Base-by-base conservation (phyloP, 2,329 filamentous ascomycete genomes). In the Aspergillus fijiensis region DNA sequence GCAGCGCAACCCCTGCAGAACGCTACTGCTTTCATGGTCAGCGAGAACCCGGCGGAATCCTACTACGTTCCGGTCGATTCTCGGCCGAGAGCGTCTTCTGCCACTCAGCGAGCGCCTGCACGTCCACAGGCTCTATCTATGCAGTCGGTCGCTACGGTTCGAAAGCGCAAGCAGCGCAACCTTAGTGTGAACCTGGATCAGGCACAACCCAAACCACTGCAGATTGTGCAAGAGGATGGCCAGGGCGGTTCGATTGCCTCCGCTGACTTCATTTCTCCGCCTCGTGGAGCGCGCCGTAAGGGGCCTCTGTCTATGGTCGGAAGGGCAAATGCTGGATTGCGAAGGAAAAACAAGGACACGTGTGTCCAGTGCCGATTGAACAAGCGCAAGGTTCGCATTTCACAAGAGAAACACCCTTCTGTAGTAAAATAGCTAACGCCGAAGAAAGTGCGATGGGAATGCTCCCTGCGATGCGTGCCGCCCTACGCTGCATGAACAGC, bases 181-280 rank as follows among this genome's bases (percentile, higher is more conserved):
- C 60, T 68, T 0, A 67, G 63, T 5, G 60, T 69, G 21, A 69
- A 66, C 25, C 49, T 74, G 12, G 73, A 76, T 9, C 69, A 74
- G 31, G 65, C 63, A 14, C 63, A 63, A 53, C 59, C 70, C 4
- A 72, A 72, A 57, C 73, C 75, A 21, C 61, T 79, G 58, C 76
- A 78, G 59, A 79, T 79, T 61, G 76, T 79, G 29, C 76, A 78
- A 51, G 76, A 79, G 63, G 76, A 79, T 67, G 76, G 76, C 5
- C 70, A 76, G 60, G 76, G 76, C 19, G 76, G 76, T 5, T 75
- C 76, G 3, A 74, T 77, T 61, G 73, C 76, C 2, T 78, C 76
- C 12, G 74, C 75, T 14, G 74, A 77, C 50, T 76, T 77, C 58
- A 72, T 77, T 14, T 74, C 74, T n/a, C 75, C 75, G 12, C 74